phyloP scores from a whole-genome alignment of 768 basidiomycete genomes.

The Kwoniella dendrophila region DNA sequence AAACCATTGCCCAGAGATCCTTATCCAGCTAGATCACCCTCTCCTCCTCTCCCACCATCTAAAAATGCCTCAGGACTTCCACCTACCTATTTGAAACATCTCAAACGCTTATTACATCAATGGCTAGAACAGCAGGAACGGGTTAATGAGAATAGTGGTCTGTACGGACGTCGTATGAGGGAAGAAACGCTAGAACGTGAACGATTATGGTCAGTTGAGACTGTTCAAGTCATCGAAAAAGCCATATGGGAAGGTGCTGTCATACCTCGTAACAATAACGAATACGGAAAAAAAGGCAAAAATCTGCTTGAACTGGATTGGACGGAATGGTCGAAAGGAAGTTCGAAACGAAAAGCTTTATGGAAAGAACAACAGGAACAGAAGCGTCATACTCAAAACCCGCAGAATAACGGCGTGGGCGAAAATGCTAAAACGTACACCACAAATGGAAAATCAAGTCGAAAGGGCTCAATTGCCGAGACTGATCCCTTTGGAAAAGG shows the following conservation, averaged over 20 bases:
- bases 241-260: constrained; percentile 36
- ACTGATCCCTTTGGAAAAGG: background rate
- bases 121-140: constrained; percentile 41
- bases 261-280: background rate
- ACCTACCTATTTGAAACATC: constrained; percentile 37
- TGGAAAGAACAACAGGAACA: constrained; percentile 26
- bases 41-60: constrained; percentile 40
- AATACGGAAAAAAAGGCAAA: constrained; percentile 1
- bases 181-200: background rate
- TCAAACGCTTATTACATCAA: constrained; percentile 37
- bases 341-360: constrained; percentile 13
- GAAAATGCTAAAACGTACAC: background rate
- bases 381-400: background rate
- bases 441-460: background rate
- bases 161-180: constrained; percentile 24
- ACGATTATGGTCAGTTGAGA: constrained; percentile 32
- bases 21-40: constrained; percentile 20
- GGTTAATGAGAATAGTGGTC: constrained; percentile 13
- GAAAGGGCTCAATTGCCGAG: background rate
- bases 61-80: constrained; percentile 41
- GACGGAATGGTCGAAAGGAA: constrained; percentile 23
- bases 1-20: background rate
- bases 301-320: constrained; percentile 38
- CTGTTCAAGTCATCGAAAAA: constrained; percentile 28
- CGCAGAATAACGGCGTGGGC: background rate